These are phyloP conservation scores for Tolypocladium amazonense DNA, from an alignment of 2,329 filamentous ascomycete species.

Conservation along the genomic window DNA sequence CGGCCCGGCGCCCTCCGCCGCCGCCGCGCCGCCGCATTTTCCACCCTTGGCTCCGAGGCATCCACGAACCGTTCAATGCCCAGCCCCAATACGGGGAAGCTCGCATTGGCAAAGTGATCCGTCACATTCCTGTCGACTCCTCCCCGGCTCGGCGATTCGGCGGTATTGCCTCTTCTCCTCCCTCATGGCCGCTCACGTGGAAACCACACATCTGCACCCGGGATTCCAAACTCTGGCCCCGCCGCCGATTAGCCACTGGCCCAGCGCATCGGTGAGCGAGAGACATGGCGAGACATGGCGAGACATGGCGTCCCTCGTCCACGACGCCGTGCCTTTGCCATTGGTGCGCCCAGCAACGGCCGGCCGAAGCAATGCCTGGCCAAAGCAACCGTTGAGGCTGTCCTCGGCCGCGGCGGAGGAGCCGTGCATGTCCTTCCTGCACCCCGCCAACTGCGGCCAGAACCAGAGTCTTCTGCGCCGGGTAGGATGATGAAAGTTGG, in stretches of 20 bases:
- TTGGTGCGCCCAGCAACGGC: not conserved
- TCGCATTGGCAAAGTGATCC: not conserved
- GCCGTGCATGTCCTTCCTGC: not conserved
- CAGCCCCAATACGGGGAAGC: not conserved
- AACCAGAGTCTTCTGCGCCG: not conserved
- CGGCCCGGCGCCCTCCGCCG: not conserved
- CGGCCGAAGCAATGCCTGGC: not conserved
- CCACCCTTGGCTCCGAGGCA: not conserved
- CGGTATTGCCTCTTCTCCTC: not conserved
- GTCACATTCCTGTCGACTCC: not conserved
- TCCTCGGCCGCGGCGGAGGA: not conserved
- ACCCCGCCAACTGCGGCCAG: not conserved
- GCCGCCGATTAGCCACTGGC: too few species aligned
- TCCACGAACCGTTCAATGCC: not conserved
- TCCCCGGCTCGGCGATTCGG: not conserved
- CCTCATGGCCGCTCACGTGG: not conserved
- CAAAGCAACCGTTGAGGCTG: too few species aligned
- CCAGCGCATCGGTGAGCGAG: not conserved
- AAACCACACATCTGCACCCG: not conserved
- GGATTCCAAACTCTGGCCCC: not conserved
- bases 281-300: not conserved
- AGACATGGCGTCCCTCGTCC: not conserved
- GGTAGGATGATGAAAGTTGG: not conserved
- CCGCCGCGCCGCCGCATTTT: not conserved
- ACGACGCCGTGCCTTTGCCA: not conserved